Evolutionary conservation across 1,139 yeast species (phyloP).

Genomic region (Debaryomyces nepalensis): DNA sequence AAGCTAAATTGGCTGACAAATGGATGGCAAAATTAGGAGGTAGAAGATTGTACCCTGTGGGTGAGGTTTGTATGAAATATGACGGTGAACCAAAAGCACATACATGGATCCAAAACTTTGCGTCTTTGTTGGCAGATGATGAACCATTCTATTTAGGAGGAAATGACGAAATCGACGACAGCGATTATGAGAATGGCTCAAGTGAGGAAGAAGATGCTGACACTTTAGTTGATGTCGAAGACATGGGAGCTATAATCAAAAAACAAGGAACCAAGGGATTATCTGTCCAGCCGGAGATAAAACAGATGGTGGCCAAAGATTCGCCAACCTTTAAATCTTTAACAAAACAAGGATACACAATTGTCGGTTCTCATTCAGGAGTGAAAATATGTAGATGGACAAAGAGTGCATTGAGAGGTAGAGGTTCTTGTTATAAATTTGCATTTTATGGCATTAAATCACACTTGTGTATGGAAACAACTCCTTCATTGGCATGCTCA

Average conservation of each 20-base stretch:
- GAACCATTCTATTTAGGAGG: constrained; percentile 61
- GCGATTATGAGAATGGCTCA: constrained; percentile 51
- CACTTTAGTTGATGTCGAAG: constrained; percentile 79
- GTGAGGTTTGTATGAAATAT: constrained; percentile 81
- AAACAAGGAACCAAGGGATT: constrained; percentile 29
- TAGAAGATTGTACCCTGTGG: constrained; percentile 80
- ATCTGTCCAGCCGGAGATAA: constrained; percentile 41
- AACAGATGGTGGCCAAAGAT: constrained; percentile 88
- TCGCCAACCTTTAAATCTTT: constrained; percentile 89
- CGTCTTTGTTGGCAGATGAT: constrained; percentile 64
- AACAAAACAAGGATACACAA: constrained; percentile 91
- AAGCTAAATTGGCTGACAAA: constrained; percentile 74
- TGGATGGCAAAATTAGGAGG: constrained; percentile 85
- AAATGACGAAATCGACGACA: constrained; percentile 40
- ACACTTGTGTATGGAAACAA: constrained; percentile 94
- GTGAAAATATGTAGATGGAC: constrained; percentile 97
- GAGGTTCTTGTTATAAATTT: constrained; percentile 92
- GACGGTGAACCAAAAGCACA: constrained; percentile 64
- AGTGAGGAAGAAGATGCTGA: constrained; percentile 45
- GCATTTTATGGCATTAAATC: constrained; percentile 91
- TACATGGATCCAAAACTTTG: constrained; percentile 69
- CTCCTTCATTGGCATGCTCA: constrained; percentile 92
- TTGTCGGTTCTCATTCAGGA: constrained; percentile 94
- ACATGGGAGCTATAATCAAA: constrained; percentile 69
- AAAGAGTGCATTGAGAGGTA: constrained; percentile 87